Base-by-base conservation (phyloP, 306 rosid genomes). In the Alnus rubra region DNA sequence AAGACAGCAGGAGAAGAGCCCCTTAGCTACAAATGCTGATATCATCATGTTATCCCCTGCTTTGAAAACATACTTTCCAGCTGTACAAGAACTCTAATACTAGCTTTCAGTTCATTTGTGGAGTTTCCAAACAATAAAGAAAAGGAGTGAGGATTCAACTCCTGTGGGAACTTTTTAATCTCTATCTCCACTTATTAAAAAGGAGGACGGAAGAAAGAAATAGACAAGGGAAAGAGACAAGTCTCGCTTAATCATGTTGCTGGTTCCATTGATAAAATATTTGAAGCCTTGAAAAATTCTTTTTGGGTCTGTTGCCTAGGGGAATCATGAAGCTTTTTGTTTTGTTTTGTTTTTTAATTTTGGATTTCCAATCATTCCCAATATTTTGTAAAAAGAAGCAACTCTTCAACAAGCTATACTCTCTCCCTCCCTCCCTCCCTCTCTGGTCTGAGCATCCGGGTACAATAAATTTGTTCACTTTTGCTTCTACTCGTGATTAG, bases 401-500 rank as follows among this genome's bases (percentile, higher is more conserved):
- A 39, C 69, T 33, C 44, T 18, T 16, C 3, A 37, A 67, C 13
- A 7, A 8, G 28, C 51, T 3, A 11, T 42, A 16, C 51, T 42
- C 23, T 39, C 48, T 37, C 30, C 5, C 10, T 67, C 72, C 39
- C 51, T 37, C 28, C 14, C 48, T 7, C 31, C 1, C 72, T 23
- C 28, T 23, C 39, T 31, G 69, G 69, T 63, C 45, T 63, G 16
- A 15, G 45, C n/a, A 63, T 33, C 13, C 44, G 13, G 45, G 44
- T 31, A 35, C n/a, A 63, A 63, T 14, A 23, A 23, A 23, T 23
- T 23, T 63, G 45, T 19, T 63, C 67, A 10, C 39, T 59, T 4
- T 56, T 37, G 55, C 48, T 68, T 31, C 42, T 83, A 15, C 55
- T 77, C 49, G 35, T 81, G 71, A 77, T 77, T 78, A 95, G 98